A percentile compares a stretch with the other conserved stretches of the same genome.
These are phyloP conservation scores for Suhomyces faveliae DNA, from an alignment of 805 yeast species.

Conservation along the genomic window DNA sequence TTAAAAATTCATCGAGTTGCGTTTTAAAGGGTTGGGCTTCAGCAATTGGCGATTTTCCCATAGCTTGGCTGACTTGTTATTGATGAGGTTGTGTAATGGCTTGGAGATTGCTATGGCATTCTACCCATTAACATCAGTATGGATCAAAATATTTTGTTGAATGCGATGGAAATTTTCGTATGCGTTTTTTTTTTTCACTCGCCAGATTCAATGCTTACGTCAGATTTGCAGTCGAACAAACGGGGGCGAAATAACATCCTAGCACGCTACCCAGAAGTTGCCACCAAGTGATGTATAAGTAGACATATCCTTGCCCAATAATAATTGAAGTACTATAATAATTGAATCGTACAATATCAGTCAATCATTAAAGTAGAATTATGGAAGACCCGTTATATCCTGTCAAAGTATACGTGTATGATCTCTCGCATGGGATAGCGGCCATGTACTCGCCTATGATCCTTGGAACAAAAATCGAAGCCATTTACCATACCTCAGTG, in stretches of 20 bases:
- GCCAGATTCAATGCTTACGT: not conserved
- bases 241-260: not conserved
- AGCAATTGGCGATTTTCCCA: not conserved
- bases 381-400: slow-evolving; percentile 26
- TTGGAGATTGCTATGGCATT: not conserved
- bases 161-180: slow-evolving; percentile 1
- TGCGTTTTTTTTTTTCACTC: not conserved
- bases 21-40: slow-evolving; percentile 15
- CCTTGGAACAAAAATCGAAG: slow-evolving; percentile 55
- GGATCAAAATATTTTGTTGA: not conserved
- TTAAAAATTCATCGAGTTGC: slow-evolving; percentile 27
- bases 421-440: slow-evolving; percentile 63
- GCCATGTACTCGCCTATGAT: slow-evolving; percentile 47
- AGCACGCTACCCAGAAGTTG: no score
- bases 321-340: no score
- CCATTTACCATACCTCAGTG: slow-evolving; percentile 65
- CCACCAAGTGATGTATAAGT: not conserved
- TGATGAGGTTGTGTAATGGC: not conserved
- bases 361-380: slow-evolving; percentile 15
- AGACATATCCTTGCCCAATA: no score
- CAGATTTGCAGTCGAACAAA: not conserved
- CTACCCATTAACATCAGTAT: not conserved
- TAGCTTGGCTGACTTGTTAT: not conserved
- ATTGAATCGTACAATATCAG: no score
- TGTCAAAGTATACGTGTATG: slow-evolving; percentile 61